phyloP scores from a whole-genome alignment of 805 yeast genomes.

The Metschnikowia orientalis region DNA sequence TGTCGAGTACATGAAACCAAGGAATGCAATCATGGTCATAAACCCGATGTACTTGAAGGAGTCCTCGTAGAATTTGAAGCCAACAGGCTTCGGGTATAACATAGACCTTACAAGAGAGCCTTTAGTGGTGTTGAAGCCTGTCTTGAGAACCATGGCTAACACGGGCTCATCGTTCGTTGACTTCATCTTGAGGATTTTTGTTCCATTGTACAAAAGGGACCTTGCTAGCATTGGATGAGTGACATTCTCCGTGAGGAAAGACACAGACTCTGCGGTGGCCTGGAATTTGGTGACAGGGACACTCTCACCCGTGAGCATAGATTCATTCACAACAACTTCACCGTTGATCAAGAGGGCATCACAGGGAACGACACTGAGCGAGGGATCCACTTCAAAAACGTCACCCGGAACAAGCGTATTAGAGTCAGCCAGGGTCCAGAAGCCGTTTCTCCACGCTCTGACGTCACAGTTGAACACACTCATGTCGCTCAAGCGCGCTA shows the following conservation, averaged over 20 bases:
- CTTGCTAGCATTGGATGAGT: slow-evolving; percentile 64
- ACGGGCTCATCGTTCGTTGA: slow-evolving; percentile 72
- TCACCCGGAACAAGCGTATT: slow-evolving; percentile 93
- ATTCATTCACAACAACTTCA: slow-evolving; percentile 94
- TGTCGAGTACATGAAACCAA: slow-evolving; percentile 84
- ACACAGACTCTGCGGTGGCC: slow-evolving; percentile 59
- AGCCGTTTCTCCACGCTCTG: slow-evolving; percentile 86
- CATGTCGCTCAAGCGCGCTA: slow-evolving; percentile 66
- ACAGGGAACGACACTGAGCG: slow-evolving; percentile 71
- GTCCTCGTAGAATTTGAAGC: slow-evolving; percentile 89
- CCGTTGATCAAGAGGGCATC: slow-evolving; percentile 86
- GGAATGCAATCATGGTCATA: slow-evolving; percentile 77
- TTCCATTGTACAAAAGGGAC: slow-evolving; percentile 82
- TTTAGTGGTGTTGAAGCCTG: slow-evolving; percentile 93
- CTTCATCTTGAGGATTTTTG: slow-evolving; percentile 80
- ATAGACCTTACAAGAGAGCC: slow-evolving; percentile 92
- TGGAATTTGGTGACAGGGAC: slow-evolving; percentile 87
- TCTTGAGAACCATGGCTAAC: slow-evolving; percentile 78
- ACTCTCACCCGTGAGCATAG: slow-evolving; percentile 97
- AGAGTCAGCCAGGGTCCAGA: slow-evolving; percentile 80
- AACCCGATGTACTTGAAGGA: slow-evolving; percentile 95
- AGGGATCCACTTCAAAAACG: slow-evolving; percentile 87
- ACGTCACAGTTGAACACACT: slow-evolving; percentile 75
- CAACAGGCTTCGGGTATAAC: slow-evolving; percentile 93
- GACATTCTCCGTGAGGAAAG: slow-evolving; percentile 53